Evolutionary conservation across 495 filamentous ascomycete species (phyloP), one percentile per base, ranked within the genome.

Genomic region (Penicillium steckii): DNA sequence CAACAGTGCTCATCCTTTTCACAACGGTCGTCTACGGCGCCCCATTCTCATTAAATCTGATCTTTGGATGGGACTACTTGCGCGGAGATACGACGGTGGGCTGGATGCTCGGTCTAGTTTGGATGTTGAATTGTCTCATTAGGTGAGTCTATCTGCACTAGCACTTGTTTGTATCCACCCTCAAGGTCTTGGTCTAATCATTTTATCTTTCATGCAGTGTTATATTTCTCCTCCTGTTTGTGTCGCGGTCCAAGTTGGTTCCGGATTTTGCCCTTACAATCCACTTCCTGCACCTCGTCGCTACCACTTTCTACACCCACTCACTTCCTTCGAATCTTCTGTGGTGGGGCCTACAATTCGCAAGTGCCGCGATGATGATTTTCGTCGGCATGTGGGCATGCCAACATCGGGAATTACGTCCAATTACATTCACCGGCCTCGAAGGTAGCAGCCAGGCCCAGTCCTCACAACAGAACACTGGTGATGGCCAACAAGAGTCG

Each of bases 261-360:
- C 88, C 88, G 53, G 94, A 99, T 67, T 99, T 99, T 67, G 85
- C 90, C 6, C 78, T 97, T 19, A 95, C 94, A 1, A 80, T 94
- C 21, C 91, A 96, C 73, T 82, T 87, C 69, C 73, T 97, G 25
- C 90, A 97, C 58, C 80, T 96, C n/a, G 52, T 95, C 48, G 67
- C 88, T 55, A 87, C 87, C 2, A 83, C 79, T 8, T 60, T 95
- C 2, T 96, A 96, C 62, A 84, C 91, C 15, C 80, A 79, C 42
- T 75, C 81, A 1, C 57, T 97, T 4, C 95, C 95, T 4, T 68
- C 74, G 5, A 85, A 90, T 57, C 66, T 79, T 44, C 85, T 93
- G 44, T 99, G 94, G 94, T 99, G 94, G 94, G 74, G 77, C 0
- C 68, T 95, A 19, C 90, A 96, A 72, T 68, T 75, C 17, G 76